Base-by-base conservation (phyloP, 2,329 filamentous ascomycete genomes). In the Colletotrichum brevisporum region DNA sequence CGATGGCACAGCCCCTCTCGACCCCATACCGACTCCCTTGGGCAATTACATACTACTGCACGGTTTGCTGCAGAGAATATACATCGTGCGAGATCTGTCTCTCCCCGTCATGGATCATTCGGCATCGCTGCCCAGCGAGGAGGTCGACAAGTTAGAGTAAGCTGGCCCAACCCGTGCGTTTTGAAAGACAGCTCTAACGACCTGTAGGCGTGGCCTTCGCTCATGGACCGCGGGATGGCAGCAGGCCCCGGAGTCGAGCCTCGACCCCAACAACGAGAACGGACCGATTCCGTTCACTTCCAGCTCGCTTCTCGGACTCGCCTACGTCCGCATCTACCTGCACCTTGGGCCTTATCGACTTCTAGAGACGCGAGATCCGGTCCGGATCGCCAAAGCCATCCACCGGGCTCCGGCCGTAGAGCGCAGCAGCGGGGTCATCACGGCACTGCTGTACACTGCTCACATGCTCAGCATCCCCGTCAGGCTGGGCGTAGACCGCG, bases 401-500 rank as follows among this genome's bases (percentile, higher is more conserved):
- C 69, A 71, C 15, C 73, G 73, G 2, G 75, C 79, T 0, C 83
- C 83, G 0, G 74, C 75, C 0, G 83, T 88, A 0, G 81, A 84
- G 48, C 80, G 85, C 0, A 84, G 84, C 24, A 82, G 86, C 50
- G 82, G 84, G 0, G 76, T 85, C 3, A 80, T 84, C 4, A 80
- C 83, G 0, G 86, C 87, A 0, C 78, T 88, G 1, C 77, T 89
- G 0, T 87, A 89, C 70, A 82, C 85, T 1, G 83, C 85, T 0
- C 86, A 89, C 53, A 85, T 85, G 8, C 77, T 89, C 0, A 88
- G 86, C 55, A 87, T 88, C 0, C 87, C 87, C 0, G 86, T 89
- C 5, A 78, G 86, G 24, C 73, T 89, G 0, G 87, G 87, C 0
- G 83, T 89, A 16, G 85, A 87, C 59, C 82, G 84, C 15, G 86